Evolutionary conservation across 1,139 yeast genomes (phyloP), one percentile per base, ranked within the genome.

Genomic region (Pichia terricola): DNA sequence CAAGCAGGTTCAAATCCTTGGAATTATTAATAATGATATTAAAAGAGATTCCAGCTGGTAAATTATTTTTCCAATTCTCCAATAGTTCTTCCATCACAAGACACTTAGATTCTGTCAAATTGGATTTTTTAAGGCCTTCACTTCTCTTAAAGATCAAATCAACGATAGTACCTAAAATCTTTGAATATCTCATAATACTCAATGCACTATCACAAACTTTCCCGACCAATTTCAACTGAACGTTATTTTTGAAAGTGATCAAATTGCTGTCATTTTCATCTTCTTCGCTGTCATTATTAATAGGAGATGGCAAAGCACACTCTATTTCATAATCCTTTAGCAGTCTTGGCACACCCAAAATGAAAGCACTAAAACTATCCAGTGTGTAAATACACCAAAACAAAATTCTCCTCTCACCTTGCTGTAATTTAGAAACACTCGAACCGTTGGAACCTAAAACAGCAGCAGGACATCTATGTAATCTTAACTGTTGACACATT

Each of bases 391-490:
- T 75, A 51, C 87, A 80, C 96, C 96, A 88, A 56, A 87, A 87
- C 35, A 85, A 64, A 40, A 86, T 73, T 57, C 95, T 75, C 49
- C 95, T 70, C 57, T 84, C 86, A 50, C 88, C 89, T 62, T 83
- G 94, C 67, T 82, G 88, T 32, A 77, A 65, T 47, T 71, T 69
- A 4, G 77, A 70, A 38, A 77, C 77, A 42, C 74, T 74, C 7
- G 77, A 74, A 5, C 81, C 79, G 41, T 67, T 70, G 16, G 69
- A 69, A 3, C 76, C 74, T 43, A 82, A 64, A 5, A 87, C 89
- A 0, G 94, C 89, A 11, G 89, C 83, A 11, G 95, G 95, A 63
- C 95, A 83, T 52, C 95, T 72, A 59, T 87, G 95, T 42, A 88
- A 68, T 53, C 96, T 76, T 44, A 88, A 66, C 53, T 88, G 94